Evolutionary conservation across 192 early-diverging fungal genomes (phyloP).

Genomic region (Coemansia sp.): DNA sequence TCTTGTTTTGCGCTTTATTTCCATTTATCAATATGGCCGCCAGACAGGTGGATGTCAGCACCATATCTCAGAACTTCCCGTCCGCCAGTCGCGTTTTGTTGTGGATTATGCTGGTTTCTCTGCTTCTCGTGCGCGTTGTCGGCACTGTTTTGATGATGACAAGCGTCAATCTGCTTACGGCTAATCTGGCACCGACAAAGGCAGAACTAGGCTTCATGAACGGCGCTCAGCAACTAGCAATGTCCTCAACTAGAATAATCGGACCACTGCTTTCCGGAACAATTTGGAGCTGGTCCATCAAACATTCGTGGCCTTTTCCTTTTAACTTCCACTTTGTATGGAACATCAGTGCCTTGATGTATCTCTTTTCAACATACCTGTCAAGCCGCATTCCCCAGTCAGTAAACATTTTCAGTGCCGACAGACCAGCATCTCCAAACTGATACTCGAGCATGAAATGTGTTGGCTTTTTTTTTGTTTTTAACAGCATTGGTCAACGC

Average conservation of each 20-base stretch:
- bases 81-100: constrained; percentile 6
- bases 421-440: background rate
- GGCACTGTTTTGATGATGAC: constrained; percentile 33
- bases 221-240: constrained; percentile 35
- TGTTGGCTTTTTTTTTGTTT: background rate
- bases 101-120: constrained; percentile 25
- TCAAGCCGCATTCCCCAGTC: constrained; percentile 24
- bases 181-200: constrained; percentile 36
- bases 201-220: constrained; percentile 41
- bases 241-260: constrained; percentile 17
- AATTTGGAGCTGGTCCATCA: constrained; percentile 42
- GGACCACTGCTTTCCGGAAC: constrained; percentile 33
- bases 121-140: constrained; percentile 21
- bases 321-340: constrained; percentile 44
- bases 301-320: constrained; percentile 35
- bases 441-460: background rate
- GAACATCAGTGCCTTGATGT: constrained; percentile 17
- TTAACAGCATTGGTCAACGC: background rate
- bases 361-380: constrained; percentile 7
- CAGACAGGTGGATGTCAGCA: background rate
- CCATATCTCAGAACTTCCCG: background rate
- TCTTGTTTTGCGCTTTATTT: background rate
- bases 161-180: constrained; percentile 36
- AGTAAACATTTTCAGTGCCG: constrained; percentile 37
- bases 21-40: constrained; percentile 20